These are phyloP conservation scores for Botryotinia convoluta DNA, from an alignment of 2,329 filamentous ascomycete species.

Conservation along the genomic window DNA sequence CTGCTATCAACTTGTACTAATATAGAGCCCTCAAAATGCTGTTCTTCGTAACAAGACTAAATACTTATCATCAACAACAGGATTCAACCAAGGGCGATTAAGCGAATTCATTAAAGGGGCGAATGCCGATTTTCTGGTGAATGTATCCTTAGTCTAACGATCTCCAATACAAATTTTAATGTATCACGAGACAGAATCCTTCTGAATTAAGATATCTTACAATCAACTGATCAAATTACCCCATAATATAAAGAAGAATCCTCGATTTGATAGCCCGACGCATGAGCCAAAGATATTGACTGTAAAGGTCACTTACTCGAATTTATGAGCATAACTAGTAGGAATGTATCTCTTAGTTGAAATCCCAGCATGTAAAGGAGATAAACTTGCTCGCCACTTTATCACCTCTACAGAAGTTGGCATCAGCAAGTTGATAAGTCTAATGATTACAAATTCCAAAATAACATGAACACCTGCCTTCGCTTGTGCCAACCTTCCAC, in stretches of 20 bases:
- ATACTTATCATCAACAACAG: background rate
- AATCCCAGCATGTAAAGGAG: too few species aligned
- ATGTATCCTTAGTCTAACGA: background rate
- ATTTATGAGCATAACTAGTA: background rate
- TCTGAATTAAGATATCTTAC: background rate
- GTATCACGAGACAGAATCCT: background rate
- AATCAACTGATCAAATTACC: background rate
- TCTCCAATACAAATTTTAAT: background rate
- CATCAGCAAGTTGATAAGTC: too few species aligned
- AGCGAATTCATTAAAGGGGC: background rate
- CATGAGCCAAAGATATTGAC: background rate
- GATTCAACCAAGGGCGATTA: background rate
- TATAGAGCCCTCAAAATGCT: background rate
- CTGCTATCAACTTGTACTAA: background rate
- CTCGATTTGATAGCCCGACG: background rate
- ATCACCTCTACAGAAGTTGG: too few species aligned
- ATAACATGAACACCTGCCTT: background rate
- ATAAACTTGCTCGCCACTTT: too few species aligned
- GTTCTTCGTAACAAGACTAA: background rate
- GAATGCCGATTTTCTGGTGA: background rate
- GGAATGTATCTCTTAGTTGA: too few species aligned
- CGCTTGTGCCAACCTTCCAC: rapidly evolving
- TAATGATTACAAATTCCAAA: background rate
- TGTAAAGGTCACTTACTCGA: background rate
- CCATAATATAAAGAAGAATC: background rate